These are phyloP conservation scores for Candida tropicalis DNA, from an alignment of 1,139 yeast genomes.

Conservation along the genomic window DNA sequence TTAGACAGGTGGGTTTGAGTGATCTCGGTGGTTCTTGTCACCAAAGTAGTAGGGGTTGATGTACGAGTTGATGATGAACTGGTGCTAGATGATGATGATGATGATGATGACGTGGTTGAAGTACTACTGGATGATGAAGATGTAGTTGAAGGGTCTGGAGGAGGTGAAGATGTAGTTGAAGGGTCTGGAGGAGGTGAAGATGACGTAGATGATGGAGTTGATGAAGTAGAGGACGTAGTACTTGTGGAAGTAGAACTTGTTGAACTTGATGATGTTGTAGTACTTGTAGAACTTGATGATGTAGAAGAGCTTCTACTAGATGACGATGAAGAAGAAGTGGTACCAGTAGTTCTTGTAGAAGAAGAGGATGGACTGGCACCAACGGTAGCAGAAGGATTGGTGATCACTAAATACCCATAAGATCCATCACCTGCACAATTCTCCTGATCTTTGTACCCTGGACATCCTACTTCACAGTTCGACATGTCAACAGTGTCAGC, in stretches of 20 bases:
- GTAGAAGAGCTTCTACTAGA: slow-evolving; percentile 1
- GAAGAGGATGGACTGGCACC: slow-evolving; percentile 17
- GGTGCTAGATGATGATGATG: slow-evolving; percentile 3
- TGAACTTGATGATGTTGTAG: slow-evolving; percentile 17
- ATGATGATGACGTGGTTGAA: neutral
- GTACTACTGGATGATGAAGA: slow-evolving; percentile 5
- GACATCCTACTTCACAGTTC: slow-evolving; percentile 54
- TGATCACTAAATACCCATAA: slow-evolving; percentile 39
- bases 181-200: slow-evolving; percentile 2
- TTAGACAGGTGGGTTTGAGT: slow-evolving; percentile 16
- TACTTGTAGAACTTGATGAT: slow-evolving; percentile 12
- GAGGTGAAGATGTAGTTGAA: neutral
- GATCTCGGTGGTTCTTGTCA: slow-evolving; percentile 19
- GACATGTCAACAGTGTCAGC: slow-evolving; percentile 30
- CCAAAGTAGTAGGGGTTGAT: slow-evolving; percentile 15
- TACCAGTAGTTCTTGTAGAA: no score
- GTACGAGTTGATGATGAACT: slow-evolving; percentile 4
- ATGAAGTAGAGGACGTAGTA: slow-evolving; percentile 3
- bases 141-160: slow-evolving; percentile 3
- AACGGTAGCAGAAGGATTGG: slow-evolving; percentile 24
- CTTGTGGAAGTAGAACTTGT: slow-evolving; percentile 3
- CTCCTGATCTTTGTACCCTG: slow-evolving; percentile 41
- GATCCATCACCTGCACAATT: slow-evolving; percentile 36
- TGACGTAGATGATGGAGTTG: neutral
- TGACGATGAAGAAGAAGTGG: neutral